phyloP scores from a whole-genome alignment of 1,139 yeast species.

The Blastobotrys serpentis region DNA sequence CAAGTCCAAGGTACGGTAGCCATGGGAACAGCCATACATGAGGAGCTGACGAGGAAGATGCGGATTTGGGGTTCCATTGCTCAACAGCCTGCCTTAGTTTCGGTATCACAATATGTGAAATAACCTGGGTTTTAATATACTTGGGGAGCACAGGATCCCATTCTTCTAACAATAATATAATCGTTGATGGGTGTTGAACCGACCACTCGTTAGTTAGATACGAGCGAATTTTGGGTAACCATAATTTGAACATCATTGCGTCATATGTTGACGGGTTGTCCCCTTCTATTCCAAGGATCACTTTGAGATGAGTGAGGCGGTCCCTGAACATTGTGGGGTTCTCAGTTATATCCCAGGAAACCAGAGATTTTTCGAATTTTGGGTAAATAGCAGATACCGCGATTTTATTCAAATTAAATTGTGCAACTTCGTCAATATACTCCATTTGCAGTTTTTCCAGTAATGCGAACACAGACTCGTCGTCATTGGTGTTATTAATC shows the following conservation, averaged over 20 bases:
- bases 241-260: conserved; percentile 37
- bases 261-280: conserved; percentile 34
- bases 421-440: conserved; percentile 25
- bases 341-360: conserved; percentile 42
- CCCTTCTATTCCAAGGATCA: conserved; percentile 23
- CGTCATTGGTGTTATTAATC: conserved; percentile 8
- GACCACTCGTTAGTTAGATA: conserved; percentile 40
- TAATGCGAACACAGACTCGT: conserved; percentile 16
- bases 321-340: conserved; percentile 35
- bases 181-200: conserved; percentile 34
- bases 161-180: conserved; percentile 40
- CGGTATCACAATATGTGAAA: conserved; percentile 40
- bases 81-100: conserved; percentile 38
- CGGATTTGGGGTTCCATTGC: conserved; percentile 40
- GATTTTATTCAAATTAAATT: conserved; percentile 30
- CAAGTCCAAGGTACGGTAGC: conserved; percentile 39
- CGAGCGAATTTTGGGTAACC: conserved; percentile 40
- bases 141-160: conserved; percentile 45
- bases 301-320: conserved; percentile 32
- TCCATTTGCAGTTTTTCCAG: conserved; percentile 32
- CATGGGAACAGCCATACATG: conserved; percentile 48
- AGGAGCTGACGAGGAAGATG: conserved; percentile 30
- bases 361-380: conserved; percentile 28
- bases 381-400: conserved; percentile 38
- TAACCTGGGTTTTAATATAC: conserved; percentile 35